These are phyloP conservation scores for Sphaerostilbella broomeana DNA, from an alignment of 2,329 filamentous ascomycete species.

Conservation along the genomic window DNA sequence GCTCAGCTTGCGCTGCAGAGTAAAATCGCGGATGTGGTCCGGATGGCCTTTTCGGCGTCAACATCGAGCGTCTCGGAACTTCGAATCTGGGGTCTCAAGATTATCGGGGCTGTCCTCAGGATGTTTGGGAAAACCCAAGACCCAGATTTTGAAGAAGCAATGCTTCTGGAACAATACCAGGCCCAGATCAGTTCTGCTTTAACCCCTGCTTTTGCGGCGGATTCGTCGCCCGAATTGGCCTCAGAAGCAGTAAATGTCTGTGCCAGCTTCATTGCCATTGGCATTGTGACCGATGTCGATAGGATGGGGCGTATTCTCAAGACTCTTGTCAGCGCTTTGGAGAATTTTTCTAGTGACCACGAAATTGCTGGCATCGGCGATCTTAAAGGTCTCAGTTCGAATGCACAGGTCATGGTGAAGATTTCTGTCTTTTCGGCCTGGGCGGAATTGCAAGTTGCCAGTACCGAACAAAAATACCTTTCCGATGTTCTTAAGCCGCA, in stretches of 20 bases:
- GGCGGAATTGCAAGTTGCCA: conserved; percentile 95
- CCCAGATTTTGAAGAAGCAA: conserved; percentile 95
- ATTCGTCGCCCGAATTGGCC: conserved; percentile 92
- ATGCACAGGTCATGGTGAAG: conserved; percentile 97
- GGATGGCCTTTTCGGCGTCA: conserved; percentile 95
- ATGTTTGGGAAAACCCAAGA: conserved; percentile 95
- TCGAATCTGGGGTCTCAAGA: conserved; percentile 83
- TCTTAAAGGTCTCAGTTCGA: conserved; percentile 84
- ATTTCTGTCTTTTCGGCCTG: conserved; percentile 95
- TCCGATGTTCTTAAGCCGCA: conserved; percentile 84
- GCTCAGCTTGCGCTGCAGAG: conserved; percentile 75
- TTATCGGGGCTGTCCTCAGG: conserved; percentile 87
- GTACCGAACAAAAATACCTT: conserved; percentile 83
- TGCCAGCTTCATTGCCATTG: conserved; percentile 94
- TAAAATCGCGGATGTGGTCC: conserved; percentile 83
- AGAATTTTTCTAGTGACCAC: conserved; percentile 79
- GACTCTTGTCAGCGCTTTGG: conserved; percentile 79
- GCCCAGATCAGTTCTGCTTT: conserved; percentile 95
- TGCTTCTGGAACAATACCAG: conserved; percentile 94
- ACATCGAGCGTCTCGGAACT: conserved; percentile 88
- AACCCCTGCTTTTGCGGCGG: conserved; percentile 89
- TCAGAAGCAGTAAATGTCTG: conserved; percentile 96
- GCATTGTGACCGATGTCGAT: conserved; percentile 94
- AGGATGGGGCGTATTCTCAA: conserved; percentile 98
- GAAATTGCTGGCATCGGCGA: conserved; percentile 88